Percentiles rank a stretch among this genome's conserved stretches.
phyloP scores from a whole-genome alignment of 192 early-diverging fungal species.

The Coemansia sp. region DNA sequence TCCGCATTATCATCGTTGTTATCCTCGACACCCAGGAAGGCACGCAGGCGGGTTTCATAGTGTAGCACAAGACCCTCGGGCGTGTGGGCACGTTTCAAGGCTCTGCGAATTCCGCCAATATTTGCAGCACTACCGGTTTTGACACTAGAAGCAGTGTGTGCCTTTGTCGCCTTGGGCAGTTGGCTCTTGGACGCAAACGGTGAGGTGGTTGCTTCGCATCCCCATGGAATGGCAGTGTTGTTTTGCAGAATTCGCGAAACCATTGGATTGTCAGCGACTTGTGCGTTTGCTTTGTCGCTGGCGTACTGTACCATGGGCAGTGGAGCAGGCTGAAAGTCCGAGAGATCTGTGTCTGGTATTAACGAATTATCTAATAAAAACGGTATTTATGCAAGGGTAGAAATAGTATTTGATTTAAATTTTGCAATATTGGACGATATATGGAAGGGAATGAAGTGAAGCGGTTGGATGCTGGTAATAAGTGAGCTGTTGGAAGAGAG shows the following conservation, averaged over 20 bases:
- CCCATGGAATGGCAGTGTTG: background rate
- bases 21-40: constrained; percentile 27
- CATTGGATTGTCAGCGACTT: constrained; percentile 13
- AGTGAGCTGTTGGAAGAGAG: background rate
- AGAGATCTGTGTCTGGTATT: background rate
- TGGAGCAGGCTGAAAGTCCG: background rate
- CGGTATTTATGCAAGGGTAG: background rate
- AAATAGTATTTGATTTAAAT: background rate
- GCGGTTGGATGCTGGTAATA: background rate
- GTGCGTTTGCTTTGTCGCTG: background rate
- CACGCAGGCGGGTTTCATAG: constrained; percentile 35
- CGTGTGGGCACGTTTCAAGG: constrained; percentile 46
- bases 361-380: background rate
- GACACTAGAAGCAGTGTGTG: background rate
- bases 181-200: background rate
- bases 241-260: constrained; percentile 20
- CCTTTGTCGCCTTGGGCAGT: background rate
- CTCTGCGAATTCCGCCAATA: constrained; percentile 31
- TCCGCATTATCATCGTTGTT: constrained; percentile 8
- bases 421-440: background rate
- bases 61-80: constrained; percentile 46
- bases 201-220: background rate
- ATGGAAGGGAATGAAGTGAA: background rate
- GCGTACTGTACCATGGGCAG: background rate
- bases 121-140: constrained; percentile 4